These are phyloP conservation scores for Tausonia pullulans DNA, from an alignment of 1,284 basidiomycete genomes.

Conservation along the genomic window DNA sequence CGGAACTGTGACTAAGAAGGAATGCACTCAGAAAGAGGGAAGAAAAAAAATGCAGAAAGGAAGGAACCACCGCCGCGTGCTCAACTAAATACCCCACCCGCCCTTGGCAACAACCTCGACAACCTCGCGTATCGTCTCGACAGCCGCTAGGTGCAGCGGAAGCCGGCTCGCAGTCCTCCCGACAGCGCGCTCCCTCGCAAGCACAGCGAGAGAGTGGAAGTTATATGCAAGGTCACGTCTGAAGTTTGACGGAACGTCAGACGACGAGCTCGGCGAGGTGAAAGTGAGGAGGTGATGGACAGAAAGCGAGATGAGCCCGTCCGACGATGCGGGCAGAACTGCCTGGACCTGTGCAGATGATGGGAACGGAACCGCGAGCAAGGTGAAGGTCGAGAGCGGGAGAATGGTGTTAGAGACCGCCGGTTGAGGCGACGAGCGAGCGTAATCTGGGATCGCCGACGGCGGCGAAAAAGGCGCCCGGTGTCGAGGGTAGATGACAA, in stretches of 20 bases:
- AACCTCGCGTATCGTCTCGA: conserved; percentile 1
- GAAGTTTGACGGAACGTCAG: conserved; percentile 34
- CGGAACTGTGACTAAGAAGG: not conserved
- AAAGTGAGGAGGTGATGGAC: conserved; percentile 48
- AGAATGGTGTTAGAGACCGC: not conserved
- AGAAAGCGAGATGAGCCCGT: conserved; percentile 42
- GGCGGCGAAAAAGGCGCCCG: not conserved
- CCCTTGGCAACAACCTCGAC: not conserved
- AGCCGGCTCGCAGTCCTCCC: not conserved
- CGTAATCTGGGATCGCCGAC: not conserved
- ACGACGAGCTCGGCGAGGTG: conserved; percentile 36
- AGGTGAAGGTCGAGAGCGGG: conserved; percentile 7
- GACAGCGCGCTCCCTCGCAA: conserved; percentile 39
- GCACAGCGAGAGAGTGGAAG: conserved; percentile 53
- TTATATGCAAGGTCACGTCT: conserved; percentile 51
- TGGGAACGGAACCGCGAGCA: conserved; percentile 16
- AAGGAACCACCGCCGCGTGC: not conserved
- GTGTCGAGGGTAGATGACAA: conserved; percentile 2
- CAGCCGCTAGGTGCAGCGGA: conserved; percentile 10
- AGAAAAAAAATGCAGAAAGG: not conserved
- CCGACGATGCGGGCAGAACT: conserved; percentile 30
- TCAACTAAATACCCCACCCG: too few relatives aligned
- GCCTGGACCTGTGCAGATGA: conserved; percentile 45
- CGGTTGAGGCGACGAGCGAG: not conserved
- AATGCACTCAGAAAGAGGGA: not conserved